Evolutionary conservation across 257 asterid species (phyloP).

Genomic region (Solanum bulbocastanum): DNA sequence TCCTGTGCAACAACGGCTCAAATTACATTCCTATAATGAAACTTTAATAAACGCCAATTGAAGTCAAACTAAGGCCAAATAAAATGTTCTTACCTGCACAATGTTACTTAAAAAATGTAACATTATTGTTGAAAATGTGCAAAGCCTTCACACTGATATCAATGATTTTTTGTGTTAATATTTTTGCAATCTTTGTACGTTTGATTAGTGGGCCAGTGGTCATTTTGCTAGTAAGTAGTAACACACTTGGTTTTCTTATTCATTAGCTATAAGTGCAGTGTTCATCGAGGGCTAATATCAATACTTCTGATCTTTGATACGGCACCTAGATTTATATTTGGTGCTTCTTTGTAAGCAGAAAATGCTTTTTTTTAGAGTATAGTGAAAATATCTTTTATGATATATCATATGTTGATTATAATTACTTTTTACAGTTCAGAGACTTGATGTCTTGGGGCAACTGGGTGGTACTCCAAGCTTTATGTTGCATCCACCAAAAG

Average conservation of each 20-base stretch:
- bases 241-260: background rate
- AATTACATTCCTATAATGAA: background rate
- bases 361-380: background rate
- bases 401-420: background rate
- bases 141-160: background rate
- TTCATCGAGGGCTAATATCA: background rate
- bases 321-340: background rate
- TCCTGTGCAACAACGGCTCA: slow-evolving; percentile 41
- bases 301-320: background rate
- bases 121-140: background rate
- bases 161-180: background rate
- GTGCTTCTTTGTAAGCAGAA: background rate
- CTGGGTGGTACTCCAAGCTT: slow-evolving; percentile 37
- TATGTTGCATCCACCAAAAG: slow-evolving; percentile 50
- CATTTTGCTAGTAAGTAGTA: background rate
- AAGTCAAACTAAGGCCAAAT: background rate
- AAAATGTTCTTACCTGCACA: background rate
- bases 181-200: background rate
- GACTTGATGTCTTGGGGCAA: slow-evolving; percentile 11
- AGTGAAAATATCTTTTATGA: background rate
- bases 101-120: background rate
- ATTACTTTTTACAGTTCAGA: slow-evolving; percentile 26
- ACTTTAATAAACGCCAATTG: background rate
- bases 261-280: background rate
- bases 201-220: background rate